Evolutionary conservation across 768 basidiomycete species (phyloP), one percentile per base, ranked within the genome.

Genomic region (Phanerochaete sordida): DNA sequence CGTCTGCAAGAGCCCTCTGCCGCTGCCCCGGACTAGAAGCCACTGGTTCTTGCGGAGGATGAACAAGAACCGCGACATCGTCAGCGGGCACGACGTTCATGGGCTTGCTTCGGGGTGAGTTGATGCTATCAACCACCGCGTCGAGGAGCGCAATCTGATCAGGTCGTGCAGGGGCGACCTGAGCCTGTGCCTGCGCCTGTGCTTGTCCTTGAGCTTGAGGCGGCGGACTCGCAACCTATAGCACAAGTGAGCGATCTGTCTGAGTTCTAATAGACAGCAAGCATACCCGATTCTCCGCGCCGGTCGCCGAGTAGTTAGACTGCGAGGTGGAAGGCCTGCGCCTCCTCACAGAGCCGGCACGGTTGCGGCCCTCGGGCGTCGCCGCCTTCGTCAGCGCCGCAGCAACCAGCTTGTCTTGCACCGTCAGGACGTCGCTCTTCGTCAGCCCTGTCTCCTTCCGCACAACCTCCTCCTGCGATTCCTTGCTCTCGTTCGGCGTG

Each of bases 271-370:
- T 12, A 8, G 13, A 21, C 19, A 24, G 23, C 8, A 27, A 31
- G 47, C 43, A 21, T 24, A 55, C 52, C 31, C 57, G 50, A 31
- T 64, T 72, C 13, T 76, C 85, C 44, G 81, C 78, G n/a, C 81
- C 82, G 56, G 76, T 80, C 47, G 73, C 74, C 0, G 86, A 86
- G 67, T 90, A 87, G 66, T 84, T 87, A 12, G 90, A 89, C 72
- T 91, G 90, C n/a, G 91, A 90, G 15, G 88, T 90, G 1, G 90
- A 92, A 12, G 89, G 90, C 39, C 90, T 79, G 52, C 91, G 81
- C 62, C 84, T 83, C 58, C 90, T 80, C 64, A 90, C 75, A n/a
- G 90, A 91, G 55, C 84, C 85, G 0, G 81, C 76, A 48, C 90
- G 84, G 65, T 85, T 83, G 12, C 83, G 83, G 39, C 77, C 70